phyloP scores from a whole-genome alignment of 78 protist species.

The Speleostelium caveatum region DNA sequence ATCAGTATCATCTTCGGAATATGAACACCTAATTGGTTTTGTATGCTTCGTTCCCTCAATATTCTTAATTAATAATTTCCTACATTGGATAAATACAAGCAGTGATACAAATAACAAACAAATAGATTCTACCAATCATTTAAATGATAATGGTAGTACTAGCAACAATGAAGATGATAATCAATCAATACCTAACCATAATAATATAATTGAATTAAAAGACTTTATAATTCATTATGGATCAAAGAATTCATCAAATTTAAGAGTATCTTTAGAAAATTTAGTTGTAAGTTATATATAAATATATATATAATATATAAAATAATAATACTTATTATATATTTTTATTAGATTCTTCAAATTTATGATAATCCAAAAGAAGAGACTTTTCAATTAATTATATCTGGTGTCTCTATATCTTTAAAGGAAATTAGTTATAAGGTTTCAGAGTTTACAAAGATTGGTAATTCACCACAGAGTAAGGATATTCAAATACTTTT shows the following conservation, averaged over 20 bases:
- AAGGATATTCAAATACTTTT: constrained; percentile 23
- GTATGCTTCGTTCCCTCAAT: constrained; percentile 36
- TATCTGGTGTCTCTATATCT: not conserved
- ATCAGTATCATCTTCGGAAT: not conserved
- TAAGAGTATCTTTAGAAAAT: not conserved
- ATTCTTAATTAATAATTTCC: constrained; percentile 9
- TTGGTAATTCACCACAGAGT: constrained; percentile 10
- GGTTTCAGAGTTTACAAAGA: not conserved
- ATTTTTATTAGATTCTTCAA: constrained; percentile 2
- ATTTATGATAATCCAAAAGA: not conserved
- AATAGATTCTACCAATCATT: not conserved
- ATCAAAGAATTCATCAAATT: not conserved
- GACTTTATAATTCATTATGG: constrained; percentile 21
- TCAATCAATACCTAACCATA: not conserved
- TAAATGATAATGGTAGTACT: not conserved
- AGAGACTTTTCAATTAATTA: constrained; percentile 3
- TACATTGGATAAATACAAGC: constrained; percentile 14
- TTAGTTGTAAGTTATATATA: too few relatives aligned
- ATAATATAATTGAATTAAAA: constrained; percentile 13
- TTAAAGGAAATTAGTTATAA: constrained; percentile 10
- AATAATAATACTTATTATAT: too few relatives aligned
- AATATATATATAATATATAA: too few relatives aligned
- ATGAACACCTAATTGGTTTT: not conserved
- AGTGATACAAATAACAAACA: not conserved
- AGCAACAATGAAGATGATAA: not conserved